Evolutionary conservation across 1,284 basidiomycete species (phyloP).

Genomic region (Cutaneotrichosporon sp.): DNA sequence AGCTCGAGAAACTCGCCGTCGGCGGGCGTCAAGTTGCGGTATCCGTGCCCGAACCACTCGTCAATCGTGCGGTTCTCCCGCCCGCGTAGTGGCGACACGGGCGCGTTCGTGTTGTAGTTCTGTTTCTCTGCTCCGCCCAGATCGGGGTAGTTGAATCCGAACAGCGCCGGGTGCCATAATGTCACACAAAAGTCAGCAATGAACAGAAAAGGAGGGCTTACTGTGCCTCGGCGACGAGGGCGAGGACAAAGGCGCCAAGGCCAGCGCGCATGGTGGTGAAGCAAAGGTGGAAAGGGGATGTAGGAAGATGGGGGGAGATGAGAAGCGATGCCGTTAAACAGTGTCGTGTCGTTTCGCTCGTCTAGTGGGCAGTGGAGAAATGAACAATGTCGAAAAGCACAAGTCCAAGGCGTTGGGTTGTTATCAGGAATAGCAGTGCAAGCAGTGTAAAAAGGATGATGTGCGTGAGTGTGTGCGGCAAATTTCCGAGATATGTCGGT

Average conservation of each 20-base stretch:
- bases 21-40: not conserved
- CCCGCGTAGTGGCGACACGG: constrained; percentile 3
- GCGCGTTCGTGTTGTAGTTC: not conserved
- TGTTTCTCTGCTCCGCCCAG: not conserved
- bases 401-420: no score
- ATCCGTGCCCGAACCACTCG: constrained; percentile 9
- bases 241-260: not conserved
- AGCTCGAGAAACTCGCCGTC: constrained; percentile 8
- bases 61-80: constrained; percentile 1
- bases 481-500: no score
- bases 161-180: constrained; percentile 12
- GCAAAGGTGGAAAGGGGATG: not conserved
- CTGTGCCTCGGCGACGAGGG: constrained; percentile 3
- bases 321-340: no score
- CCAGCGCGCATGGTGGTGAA: not conserved
- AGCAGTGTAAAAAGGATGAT: no score
- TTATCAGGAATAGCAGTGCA: no score
- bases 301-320: no score
- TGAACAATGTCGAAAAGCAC: no score
- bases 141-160: constrained; percentile 5
- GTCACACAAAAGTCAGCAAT: constrained; percentile 3
- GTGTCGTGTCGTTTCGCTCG: no score
- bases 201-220: not conserved
- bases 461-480: not conserved
- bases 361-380: no score